Evolutionary conservation across 495 filamentous ascomycete species (phyloP).

Genomic region (Neurospora sp.): DNA sequence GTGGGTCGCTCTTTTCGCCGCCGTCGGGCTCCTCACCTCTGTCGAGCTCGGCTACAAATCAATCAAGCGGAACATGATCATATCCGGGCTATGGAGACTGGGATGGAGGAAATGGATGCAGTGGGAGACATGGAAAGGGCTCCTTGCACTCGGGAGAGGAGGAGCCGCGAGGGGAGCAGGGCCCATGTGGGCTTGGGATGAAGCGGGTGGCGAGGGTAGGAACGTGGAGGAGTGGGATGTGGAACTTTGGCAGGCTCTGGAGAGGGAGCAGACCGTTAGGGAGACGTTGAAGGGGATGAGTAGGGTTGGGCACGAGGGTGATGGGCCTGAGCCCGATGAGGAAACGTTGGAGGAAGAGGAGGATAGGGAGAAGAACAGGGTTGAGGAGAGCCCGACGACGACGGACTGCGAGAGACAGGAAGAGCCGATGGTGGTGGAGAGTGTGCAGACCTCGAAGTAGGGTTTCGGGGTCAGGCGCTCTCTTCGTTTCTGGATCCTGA

Average conservation of each 20-base stretch:
- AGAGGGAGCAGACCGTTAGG: conserved; percentile 26
- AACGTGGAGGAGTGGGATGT: conserved; percentile 34
- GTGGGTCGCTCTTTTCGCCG: conserved; percentile 59
- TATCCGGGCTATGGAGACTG: conserved; percentile 28
- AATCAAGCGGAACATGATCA: conserved; percentile 24
- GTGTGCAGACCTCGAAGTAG: neutral
- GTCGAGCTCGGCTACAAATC: conserved; percentile 27
- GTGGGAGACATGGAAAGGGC: conserved; percentile 59
- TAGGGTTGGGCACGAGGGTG: conserved; percentile 6
- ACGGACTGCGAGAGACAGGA: neutral
- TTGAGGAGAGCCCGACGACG: neutral
- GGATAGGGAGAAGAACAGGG: neutral
- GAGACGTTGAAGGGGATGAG: conserved; percentile 24
- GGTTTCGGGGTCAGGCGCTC: neutral
- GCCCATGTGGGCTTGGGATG: conserved; percentile 8
- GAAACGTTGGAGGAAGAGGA: neutral
- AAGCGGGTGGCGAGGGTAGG: conserved; percentile 12
- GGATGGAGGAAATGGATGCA: conserved; percentile 24
- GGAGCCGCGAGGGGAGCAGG: conserved; percentile 3
- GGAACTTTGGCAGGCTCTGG: conserved; percentile 38
- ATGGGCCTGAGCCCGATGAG: neutral
- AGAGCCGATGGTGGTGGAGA: neutral
- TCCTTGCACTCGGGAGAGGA: conserved; percentile 36
- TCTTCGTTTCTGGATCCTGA: neutral
- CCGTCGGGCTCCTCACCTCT: conserved; percentile 22